A percentile compares a stretch with the other conserved stretches of the same genome.
phyloP scores from a whole-genome alignment of 2,329 filamentous ascomycete genomes.

The Seiridium cupressi region DNA sequence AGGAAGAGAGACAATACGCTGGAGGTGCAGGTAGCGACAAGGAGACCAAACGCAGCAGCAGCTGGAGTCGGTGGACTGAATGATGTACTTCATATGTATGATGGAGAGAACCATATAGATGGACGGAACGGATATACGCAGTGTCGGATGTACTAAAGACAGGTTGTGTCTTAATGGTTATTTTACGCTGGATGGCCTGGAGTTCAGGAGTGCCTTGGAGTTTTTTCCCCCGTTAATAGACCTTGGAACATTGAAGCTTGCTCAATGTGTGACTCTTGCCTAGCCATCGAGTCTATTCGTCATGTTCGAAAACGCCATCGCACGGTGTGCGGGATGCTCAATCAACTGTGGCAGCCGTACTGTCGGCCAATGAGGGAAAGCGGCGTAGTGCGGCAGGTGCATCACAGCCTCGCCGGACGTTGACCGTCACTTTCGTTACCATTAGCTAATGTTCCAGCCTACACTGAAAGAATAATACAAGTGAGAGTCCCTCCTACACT shows the following conservation, averaged over 20 bases:
- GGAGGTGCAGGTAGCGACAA: conserved; percentile 58
- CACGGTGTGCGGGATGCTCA: too few species aligned
- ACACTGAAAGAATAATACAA: too few species aligned
- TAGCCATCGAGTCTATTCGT: too few species aligned
- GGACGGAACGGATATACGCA: neutral
- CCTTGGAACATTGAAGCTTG: neutral
- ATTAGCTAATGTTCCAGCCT: too few species aligned
- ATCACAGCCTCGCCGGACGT: too few species aligned
- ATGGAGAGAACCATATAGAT: neutral
- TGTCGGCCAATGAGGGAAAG: too few species aligned
- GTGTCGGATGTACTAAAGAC: neutral
- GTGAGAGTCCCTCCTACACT: too few species aligned
- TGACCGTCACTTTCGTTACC: too few species aligned
- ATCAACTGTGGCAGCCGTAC: too few species aligned
- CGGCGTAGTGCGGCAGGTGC: too few species aligned
- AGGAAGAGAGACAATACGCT: conserved; percentile 64
- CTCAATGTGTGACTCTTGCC: neutral
- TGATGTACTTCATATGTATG: neutral
- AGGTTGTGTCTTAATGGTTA: neutral
- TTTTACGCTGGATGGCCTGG: neutral
- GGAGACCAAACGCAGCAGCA: conserved; percentile 23
- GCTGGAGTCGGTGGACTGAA: conserved; percentile 5
- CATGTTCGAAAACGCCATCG: too few species aligned
- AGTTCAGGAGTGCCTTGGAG: neutral
- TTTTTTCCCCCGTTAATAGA: neutral